These are phyloP conservation scores for Didymella sp. DNA, from an alignment of 2,329 filamentous ascomycete genomes.

Conservation along the genomic window DNA sequence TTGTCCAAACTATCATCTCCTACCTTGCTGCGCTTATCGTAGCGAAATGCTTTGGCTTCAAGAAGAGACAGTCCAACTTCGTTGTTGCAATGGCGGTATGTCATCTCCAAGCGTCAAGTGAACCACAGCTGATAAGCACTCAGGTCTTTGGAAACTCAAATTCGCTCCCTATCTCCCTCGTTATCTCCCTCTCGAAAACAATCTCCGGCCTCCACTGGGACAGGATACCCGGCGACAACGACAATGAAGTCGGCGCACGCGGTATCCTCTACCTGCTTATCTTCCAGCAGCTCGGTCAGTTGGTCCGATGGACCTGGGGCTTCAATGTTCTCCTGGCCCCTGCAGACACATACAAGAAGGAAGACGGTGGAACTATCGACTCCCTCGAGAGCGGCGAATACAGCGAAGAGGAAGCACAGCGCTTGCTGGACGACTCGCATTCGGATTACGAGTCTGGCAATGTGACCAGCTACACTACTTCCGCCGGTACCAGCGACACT, in stretches of 20 bases:
- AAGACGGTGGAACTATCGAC: conserved; percentile 56
- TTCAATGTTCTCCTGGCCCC: conserved; percentile 94
- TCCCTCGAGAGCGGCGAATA: conserved; percentile 62
- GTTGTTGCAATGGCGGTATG: conserved; percentile 89
- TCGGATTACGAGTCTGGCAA: conserved; percentile 58
- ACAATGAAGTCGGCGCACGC: conserved; percentile 90
- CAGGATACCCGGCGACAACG: conserved; percentile 87
- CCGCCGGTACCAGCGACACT: conserved; percentile 40
- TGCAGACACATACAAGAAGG: conserved; percentile 73
- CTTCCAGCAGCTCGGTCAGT: conserved; percentile 95
- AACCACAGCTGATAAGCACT: conserved; percentile 23
- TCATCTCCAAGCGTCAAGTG: neutral
- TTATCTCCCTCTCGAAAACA: conserved; percentile 91
- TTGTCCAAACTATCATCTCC: conserved; percentile 85
- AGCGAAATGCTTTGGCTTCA: conserved; percentile 78
- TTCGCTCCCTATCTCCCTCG: conserved; percentile 93
- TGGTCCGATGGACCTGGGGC: conserved; percentile 97
- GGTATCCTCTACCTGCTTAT: conserved; percentile 96
- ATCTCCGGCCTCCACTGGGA: conserved; percentile 93
- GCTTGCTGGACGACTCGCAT: conserved; percentile 51
- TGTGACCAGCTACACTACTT: conserved; percentile 52
- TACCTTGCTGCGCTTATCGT: conserved; percentile 77
- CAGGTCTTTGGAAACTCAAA: conserved; percentile 97
- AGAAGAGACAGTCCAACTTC: conserved; percentile 88
- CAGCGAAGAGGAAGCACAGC: conserved; percentile 54